Base-by-base conservation (phyloP, 352 stramenopile genomes). In the Phytophthora megakarya region DNA sequence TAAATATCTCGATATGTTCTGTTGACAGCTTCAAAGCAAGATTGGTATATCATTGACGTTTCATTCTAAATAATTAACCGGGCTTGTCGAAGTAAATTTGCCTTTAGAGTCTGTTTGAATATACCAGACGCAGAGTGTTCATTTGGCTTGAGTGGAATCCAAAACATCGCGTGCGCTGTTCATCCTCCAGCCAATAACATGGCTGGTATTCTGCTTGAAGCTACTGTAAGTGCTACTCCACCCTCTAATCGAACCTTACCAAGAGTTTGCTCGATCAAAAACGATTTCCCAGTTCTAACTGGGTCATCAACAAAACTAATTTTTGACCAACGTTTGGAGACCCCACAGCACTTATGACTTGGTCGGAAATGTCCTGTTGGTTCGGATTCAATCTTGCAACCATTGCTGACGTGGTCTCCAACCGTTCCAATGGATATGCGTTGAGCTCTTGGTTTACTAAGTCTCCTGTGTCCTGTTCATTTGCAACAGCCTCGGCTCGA, bases 251-350 rank as follows among this genome's bases (percentile, higher is more conserved):
- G n/a, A n/a, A n/a, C n/a, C n/a, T n/a, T n/a, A n/a, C n/a, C n/a
- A n/a, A n/a, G n/a, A n/a, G n/a, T n/a, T n/a, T n/a, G 48, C 19
- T 76, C n/a, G 12, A 67, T 23, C 3, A 75, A 16, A 13, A 70
- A 68, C 9, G 69, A 73, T 33, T 84, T 84, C 3, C 70, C 69
- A 8, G 59, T 76, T 1, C 70, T 62, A 18, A 69, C 65, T 21
- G 65, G 57, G 10, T 64, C 54, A 25, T 79, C 67, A 16, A 76
- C 37, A 56, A 72, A 75, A 44, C n/a, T 11, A 44, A 7, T 23
- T 44, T 44, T 12, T 5, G 16, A 3, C 18, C 38, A 5, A 44
- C 5, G 22, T 44, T 5, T 15, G 16, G 16, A 23, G 15, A 1
- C 15, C 23, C n/a, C 7, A 44, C n/a, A 23, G 18, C 38, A 23